phyloP scores from a whole-genome alignment of 2,329 filamentous ascomycete genomes.

The Aspergillus costaricaensis region DNA sequence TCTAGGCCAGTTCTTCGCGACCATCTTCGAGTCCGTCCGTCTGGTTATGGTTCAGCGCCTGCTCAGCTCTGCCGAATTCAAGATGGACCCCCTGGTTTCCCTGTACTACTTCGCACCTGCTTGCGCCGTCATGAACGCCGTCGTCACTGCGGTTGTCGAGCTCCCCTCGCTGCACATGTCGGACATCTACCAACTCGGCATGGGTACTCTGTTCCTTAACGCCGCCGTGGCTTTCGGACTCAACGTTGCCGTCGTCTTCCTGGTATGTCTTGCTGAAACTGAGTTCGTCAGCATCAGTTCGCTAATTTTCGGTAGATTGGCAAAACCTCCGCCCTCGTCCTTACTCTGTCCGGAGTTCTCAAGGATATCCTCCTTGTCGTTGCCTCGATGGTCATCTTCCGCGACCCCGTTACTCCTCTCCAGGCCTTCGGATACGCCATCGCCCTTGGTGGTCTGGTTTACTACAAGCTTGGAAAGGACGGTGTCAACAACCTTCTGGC shows the following conservation, averaged over 20 bases:
- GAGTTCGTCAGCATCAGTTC: background rate
- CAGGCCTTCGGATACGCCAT: slow-evolving; percentile 76
- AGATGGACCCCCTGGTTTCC: slow-evolving; percentile 85
- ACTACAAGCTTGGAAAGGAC: slow-evolving; percentile 61
- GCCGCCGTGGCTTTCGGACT: slow-evolving; percentile 74
- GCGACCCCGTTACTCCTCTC: slow-evolving; percentile 65
- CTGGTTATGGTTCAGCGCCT: slow-evolving; percentile 81
- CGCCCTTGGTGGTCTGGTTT: slow-evolving; percentile 63
- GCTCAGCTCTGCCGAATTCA: slow-evolving; percentile 71
- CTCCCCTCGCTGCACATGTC: slow-evolving; percentile 67
- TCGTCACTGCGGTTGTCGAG: slow-evolving; percentile 67
- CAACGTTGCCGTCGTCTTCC: slow-evolving; percentile 77
- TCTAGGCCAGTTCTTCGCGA: slow-evolving; percentile 72
- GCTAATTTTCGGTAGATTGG: slow-evolving; percentile 62
- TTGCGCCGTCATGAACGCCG: slow-evolving; percentile 73
- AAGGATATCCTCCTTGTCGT: slow-evolving; percentile 80
- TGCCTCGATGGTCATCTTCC: slow-evolving; percentile 73
- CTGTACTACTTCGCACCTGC: slow-evolving; percentile 85
- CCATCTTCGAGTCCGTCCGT: slow-evolving; percentile 74
- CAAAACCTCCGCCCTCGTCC: slow-evolving; percentile 78
- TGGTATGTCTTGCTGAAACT: slow-evolving; percentile 57
- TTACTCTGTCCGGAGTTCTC: slow-evolving; percentile 78
- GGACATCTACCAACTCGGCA: slow-evolving; percentile 68
- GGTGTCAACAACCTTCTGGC: background rate
- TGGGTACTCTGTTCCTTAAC: slow-evolving; percentile 67